phyloP scores from a whole-genome alignment of 106 monocot species.

The Phalaenopsis equestris region DNA sequence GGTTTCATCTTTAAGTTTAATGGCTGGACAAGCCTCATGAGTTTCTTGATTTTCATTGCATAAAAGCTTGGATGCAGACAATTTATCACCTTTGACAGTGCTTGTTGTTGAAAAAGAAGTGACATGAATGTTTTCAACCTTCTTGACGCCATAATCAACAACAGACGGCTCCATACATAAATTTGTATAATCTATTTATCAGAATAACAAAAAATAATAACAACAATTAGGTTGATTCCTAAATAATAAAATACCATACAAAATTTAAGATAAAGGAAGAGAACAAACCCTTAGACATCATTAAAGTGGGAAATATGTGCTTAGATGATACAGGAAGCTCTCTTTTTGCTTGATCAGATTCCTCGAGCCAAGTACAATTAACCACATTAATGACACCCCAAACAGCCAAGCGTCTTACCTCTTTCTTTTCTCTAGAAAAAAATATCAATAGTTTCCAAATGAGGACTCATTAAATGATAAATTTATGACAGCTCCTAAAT shows the following conservation, averaged over 20 bases:
- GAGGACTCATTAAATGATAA: not conserved
- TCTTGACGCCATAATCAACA: conserved; percentile 21
- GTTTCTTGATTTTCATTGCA: conserved; percentile 23
- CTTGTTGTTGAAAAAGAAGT: conserved; percentile 10
- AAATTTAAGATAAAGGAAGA: not conserved
- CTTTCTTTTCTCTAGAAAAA: conserved; percentile 71
- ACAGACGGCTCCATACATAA: conserved; percentile 18
- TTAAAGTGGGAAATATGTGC: conserved; percentile 46
- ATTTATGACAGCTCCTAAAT: not conserved
- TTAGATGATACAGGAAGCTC: conserved; percentile 64
- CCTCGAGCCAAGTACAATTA: conserved; percentile 74
- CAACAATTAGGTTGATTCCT: not conserved
- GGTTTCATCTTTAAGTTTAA: not conserved
- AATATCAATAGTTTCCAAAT: conserved; percentile 7
- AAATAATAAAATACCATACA: not conserved
- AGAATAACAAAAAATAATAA: not conserved
- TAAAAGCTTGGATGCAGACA: conserved; percentile 11
- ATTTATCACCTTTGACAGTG: conserved; percentile 15
- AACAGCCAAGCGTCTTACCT: conserved; percentile 70
- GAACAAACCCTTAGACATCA: conserved; percentile 56
- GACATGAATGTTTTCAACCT: conserved; percentile 16
- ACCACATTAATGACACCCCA: conserved; percentile 83
- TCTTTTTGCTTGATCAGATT: conserved; percentile 67
- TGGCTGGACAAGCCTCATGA: conserved; percentile 13
- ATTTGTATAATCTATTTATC: conserved; percentile 19